Evolutionary conservation across 2,329 filamentous ascomycete species (phyloP).

Genomic region (Colletotrichum lupini): DNA sequence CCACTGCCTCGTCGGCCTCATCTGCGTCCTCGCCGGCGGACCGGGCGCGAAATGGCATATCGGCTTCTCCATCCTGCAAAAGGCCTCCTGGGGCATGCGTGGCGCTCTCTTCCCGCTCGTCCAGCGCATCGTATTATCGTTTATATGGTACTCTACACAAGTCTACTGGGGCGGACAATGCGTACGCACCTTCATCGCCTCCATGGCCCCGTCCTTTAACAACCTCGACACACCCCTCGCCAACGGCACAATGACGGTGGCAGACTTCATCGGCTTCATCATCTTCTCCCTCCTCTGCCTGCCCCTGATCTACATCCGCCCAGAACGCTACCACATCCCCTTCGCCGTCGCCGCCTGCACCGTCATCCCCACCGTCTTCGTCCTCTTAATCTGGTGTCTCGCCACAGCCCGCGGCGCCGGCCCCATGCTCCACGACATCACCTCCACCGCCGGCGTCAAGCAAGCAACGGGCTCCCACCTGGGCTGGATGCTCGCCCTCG

Average conservation of each 20-base stretch:
- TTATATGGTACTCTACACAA: slow-evolving; percentile 42
- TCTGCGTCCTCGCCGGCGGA: slow-evolving; percentile 42
- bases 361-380: slow-evolving; percentile 42
- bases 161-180: slow-evolving; percentile 42
- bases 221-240: slow-evolving; percentile 33
- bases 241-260: slow-evolving; percentile 36
- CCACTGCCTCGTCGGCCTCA: slow-evolving; percentile 39
- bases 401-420: slow-evolving; percentile 41
- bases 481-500: slow-evolving; percentile 43
- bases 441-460: slow-evolving; percentile 35
- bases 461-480: slow-evolving; percentile 37
- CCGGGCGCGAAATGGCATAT: slow-evolving; percentile 44
- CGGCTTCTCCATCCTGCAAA: slow-evolving; percentile 42
- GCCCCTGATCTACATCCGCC: slow-evolving; percentile 41
- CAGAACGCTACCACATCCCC: slow-evolving; percentile 40
- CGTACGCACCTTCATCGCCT: slow-evolving; percentile 38
- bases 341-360: slow-evolving; percentile 40
- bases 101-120: slow-evolving; percentile 42
- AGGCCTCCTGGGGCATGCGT: slow-evolving; percentile 42
- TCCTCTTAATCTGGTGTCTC: slow-evolving; percentile 44
- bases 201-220: slow-evolving; percentile 38
- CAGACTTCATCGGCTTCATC: slow-evolving; percentile 40
- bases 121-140: slow-evolving; percentile 40
- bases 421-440: slow-evolving; percentile 40
- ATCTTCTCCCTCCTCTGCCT: slow-evolving; percentile 40